Conservation (phyloP, 2,329 filamentous ascomycete genomes). For the Botrytis cinerea region DNA sequence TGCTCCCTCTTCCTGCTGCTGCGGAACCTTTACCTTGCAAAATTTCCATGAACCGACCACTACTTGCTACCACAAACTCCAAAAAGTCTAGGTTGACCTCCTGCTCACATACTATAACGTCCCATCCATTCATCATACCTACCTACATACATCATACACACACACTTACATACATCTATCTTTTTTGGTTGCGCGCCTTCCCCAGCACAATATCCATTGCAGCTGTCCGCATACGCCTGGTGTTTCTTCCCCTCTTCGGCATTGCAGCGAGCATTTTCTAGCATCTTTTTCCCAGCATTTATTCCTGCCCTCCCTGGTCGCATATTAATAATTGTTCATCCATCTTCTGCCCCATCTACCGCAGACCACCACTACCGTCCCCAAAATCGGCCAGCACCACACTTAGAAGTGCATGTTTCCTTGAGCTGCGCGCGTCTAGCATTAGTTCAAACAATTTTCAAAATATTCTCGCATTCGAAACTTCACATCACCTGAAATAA, state of each 20-base stretch:
- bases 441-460: slow-evolving; percentile 14
- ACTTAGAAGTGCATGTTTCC: slow-evolving; percentile 33
- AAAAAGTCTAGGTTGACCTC: slow-evolving; percentile 10
- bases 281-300: slow-evolving; percentile 27
- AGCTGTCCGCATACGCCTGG: slow-evolving; percentile 19
- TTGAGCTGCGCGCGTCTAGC: slow-evolving; percentile 35
- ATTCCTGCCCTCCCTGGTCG: slow-evolving; percentile 22
- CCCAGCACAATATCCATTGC: slow-evolving; percentile 22
- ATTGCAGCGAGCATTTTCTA: slow-evolving; percentile 16
- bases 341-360: slow-evolving; percentile 22
- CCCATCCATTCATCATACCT: slow-evolving; percentile 12
- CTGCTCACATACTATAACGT: slow-evolving; percentile 12
- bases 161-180: slow-evolving; percentile 12
- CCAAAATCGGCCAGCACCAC: slow-evolving; percentile 15
- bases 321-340: slow-evolving; percentile 15
- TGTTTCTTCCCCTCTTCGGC: slow-evolving; percentile 19
- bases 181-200: slow-evolving; percentile 13
- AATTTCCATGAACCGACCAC: slow-evolving; percentile 13
- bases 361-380: slow-evolving; percentile 9
- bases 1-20: slow-evolving; percentile 20
- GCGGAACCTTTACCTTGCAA: slow-evolving; percentile 20
- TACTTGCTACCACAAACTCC: slow-evolving; percentile 8
- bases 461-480: slow-evolving; percentile 32
- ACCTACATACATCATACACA: slow-evolving; percentile 15
- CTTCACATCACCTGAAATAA: slow-evolving; percentile 24